phyloP scores from a whole-genome alignment of 2,329 filamentous ascomycete species.

The Ophiognomonia clavigignenti-juglandacearum region DNA sequence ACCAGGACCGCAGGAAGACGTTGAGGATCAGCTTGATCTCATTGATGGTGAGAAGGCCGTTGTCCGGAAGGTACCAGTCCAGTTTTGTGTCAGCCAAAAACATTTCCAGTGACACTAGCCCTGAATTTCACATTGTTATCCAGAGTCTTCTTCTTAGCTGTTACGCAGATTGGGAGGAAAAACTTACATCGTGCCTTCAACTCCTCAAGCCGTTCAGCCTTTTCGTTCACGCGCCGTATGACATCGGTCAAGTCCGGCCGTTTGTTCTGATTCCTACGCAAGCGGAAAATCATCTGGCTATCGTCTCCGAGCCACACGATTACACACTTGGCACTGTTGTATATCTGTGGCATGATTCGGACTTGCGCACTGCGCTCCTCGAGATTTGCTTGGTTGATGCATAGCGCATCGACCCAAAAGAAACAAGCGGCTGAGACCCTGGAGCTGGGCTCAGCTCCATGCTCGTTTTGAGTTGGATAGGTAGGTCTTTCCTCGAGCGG shows the following conservation, averaged over 20 bases:
- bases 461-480: not conserved
- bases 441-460: not conserved
- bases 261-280: not conserved
- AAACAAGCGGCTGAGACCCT: not conserved
- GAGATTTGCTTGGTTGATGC: conserved; percentile 8
- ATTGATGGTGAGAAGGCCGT: not conserved
- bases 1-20: conserved; percentile 4
- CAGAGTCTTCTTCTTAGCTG: not conserved
- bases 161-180: not conserved
- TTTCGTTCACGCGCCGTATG: conserved; percentile 1
- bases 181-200: conserved; percentile 4
- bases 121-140: not conserved
- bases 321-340: not conserved
- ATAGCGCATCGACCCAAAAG: conserved; percentile 6
- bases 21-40: conserved; percentile 4
- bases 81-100: not conserved
- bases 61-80: not conserved
- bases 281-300: not conserved
- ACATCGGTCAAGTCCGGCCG: not conserved
- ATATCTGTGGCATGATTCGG: conserved; percentile 8
- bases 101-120: not conserved
- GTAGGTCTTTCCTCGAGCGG: not conserved
- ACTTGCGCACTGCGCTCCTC: conserved; percentile 8
- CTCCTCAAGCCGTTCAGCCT: not conserved
- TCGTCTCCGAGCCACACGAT: conserved; percentile 10